phyloP scores from a whole-genome alignment of 148 eudicot species.

The Silene uniflora region DNA sequence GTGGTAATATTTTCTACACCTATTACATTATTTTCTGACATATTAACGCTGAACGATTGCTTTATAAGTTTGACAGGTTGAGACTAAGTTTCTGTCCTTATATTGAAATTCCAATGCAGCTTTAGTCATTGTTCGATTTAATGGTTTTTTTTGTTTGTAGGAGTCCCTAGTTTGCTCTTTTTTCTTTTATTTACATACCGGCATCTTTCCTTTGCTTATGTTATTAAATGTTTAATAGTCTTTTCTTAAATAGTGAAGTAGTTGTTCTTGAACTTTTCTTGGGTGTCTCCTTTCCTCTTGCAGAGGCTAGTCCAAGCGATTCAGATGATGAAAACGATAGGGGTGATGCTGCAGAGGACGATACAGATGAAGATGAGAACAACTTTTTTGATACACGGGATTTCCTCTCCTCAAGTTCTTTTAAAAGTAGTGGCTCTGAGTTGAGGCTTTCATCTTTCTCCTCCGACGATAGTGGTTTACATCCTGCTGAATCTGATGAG shows the following conservation, averaged over 20 bases:
- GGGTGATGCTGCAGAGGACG: constrained; percentile 71
- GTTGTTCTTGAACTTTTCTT: neutral
- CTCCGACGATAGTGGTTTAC: constrained; percentile 53
- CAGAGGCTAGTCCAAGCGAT: constrained; percentile 65
- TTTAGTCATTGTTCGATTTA: neutral
- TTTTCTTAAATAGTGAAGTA: neutral
- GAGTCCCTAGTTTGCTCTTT: neutral
- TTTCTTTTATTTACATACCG: neutral
- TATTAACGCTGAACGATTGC: neutral
- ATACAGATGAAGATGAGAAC: constrained; percentile 71
- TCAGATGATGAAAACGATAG: constrained; percentile 75
- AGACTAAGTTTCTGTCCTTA: neutral
- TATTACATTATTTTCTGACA: neutral
- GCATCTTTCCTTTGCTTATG: neutral
- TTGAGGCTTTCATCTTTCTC: constrained; percentile 60
- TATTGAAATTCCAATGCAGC: neutral
- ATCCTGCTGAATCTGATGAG: constrained; percentile 44
- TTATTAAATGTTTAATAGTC: neutral
- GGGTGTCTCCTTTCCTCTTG: constrained; percentile 12
- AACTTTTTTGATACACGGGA: constrained; percentile 69
- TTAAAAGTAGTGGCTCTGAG: constrained; percentile 65
- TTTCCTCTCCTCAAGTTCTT: constrained; percentile 71
- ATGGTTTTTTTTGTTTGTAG: neutral
- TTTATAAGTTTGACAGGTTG: neutral
- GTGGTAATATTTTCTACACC: neutral